Evolutionary conservation across 2,329 filamentous ascomycete species (phyloP), one percentile per base, ranked within the genome.

Genomic region (Leptographium lundbergii): DNA sequence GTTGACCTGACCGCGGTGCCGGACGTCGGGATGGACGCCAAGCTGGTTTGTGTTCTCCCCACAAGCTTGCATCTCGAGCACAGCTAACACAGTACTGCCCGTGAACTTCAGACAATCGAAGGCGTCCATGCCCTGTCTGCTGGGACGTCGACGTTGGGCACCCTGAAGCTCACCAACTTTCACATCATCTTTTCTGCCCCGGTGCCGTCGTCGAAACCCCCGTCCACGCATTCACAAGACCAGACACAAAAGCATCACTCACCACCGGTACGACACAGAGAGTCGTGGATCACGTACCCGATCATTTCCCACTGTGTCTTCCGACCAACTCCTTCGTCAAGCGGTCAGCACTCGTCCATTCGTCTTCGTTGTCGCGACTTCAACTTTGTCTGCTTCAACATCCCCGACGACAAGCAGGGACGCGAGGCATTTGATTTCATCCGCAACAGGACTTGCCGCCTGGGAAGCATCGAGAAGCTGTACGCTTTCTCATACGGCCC

Each of bases 231-330:
- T 14, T 22, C 45, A 4, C 13, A 34, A 6, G 36, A 57, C 32
- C 42, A 56, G 11, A 10, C 61, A 17, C 57, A 61, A 7, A 65
- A 66, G 22, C 62, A 68, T 10, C 64, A 63, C 62, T 27, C 55
- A 6, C 53, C 59, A 19, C 42, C 56, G 0, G 56, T 58, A 64
- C 70, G 69, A 39, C 63, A 69, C 52, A 73, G 85, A 69, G 89
- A 96, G 72, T 82, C 88, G 69, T 99, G 92, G 89, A 89, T 97
- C 59, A 91, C 94, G 19, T 99, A 91, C 72, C 91, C 92, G 27
- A 91, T 97, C 73, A 89, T 99, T 67, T 82, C 82, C 48, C 82
- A 86, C 67, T 96, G 91, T 73, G 83, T 81, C 27, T 84, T 92
- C 64, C 84, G 89, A 61, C 87, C 90, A 32, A 84, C 86, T 54